A percentile compares a stretch with the other conserved stretches of the same genome.
Evolutionary conservation across 1,284 basidiomycete genomes (phyloP).

Genomic region (Wolfiporia cocos): DNA sequence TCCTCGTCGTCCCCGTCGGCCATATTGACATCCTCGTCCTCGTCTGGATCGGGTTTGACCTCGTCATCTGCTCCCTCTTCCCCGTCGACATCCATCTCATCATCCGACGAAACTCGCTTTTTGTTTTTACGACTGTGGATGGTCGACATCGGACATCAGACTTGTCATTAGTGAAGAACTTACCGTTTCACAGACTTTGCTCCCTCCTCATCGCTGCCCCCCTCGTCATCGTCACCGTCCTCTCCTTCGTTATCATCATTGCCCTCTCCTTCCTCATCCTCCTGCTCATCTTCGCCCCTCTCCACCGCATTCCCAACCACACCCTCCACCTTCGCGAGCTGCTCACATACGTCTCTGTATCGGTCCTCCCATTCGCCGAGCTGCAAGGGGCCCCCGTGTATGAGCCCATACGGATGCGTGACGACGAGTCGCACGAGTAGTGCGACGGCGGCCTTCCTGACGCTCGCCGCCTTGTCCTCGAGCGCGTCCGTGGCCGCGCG

Average conservation of each 20-base stretch:
- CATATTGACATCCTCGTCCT: conserved; percentile 27
- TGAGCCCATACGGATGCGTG: conserved; percentile 87
- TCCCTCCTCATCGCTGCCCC: conserved; percentile 12
- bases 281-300: conserved; percentile 35
- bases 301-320: conserved; percentile 52
- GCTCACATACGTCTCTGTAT: conserved; percentile 61
- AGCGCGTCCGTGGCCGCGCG: conserved; percentile 74
- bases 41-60: conserved; percentile 13
- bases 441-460: conserved; percentile 80
- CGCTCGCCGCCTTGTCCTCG: conserved; percentile 87
- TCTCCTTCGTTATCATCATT: conserved; percentile 23
- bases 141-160: neutral
- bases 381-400: conserved; percentile 82
- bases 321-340: conserved; percentile 54
- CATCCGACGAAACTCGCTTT: conserved; percentile 21
- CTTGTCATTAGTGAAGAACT: neutral
- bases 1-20: conserved; percentile 28
- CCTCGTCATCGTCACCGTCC: conserved; percentile 25
- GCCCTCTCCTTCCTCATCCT: conserved; percentile 21
- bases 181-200: conserved; percentile 6
- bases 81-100: conserved; percentile 52
- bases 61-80: conserved; percentile 16
- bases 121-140: neutral
- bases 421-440: conserved; percentile 75
- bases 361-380: conserved; percentile 71